Percentiles rank a stretch among this genome's conserved stretches.
Conservation (phyloP, 2,329 filamentous ascomycete species). For the Septoria linicola region DNA sequence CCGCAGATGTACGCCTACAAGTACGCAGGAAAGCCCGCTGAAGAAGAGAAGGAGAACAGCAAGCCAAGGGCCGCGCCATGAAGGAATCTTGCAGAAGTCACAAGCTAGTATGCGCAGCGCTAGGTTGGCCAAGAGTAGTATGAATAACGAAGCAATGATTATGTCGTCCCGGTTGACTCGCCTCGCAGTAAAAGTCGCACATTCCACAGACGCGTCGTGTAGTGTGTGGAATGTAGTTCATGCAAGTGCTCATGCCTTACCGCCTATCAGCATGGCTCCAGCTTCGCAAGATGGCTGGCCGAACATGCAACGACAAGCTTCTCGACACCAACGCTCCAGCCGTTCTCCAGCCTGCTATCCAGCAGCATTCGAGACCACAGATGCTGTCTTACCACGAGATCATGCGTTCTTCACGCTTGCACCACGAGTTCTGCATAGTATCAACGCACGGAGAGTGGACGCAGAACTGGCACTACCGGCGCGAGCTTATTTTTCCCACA, state of each 20-base stretch:
- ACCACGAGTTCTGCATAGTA: not conserved
- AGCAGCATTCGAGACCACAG: no score
- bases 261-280: constrained; percentile 2
- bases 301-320: not conserved
- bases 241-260: constrained; percentile 16
- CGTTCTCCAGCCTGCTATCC: constrained; percentile 1
- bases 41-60: constrained; percentile 17
- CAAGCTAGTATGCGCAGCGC: no score
- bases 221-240: constrained; percentile 18
- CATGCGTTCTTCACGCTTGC: not conserved
- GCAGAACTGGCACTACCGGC: no score
- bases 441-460: not conserved
- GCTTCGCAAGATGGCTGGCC: constrained; percentile 18
- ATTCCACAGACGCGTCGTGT: constrained; percentile 10
- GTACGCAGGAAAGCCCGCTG: constrained; percentile 21
- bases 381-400: not conserved
- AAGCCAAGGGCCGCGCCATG: constrained; percentile 11
- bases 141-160: no score
- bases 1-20: constrained; percentile 39
- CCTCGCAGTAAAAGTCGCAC: not conserved
- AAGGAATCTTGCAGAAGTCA: no score
- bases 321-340: not conserved
- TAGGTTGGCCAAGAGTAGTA: no score
- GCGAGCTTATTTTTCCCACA: not conserved
- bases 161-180: no score